phyloP scores from a whole-genome alignment of 441 rosid species.

The Pelargonium myrrhifolium region DNA sequence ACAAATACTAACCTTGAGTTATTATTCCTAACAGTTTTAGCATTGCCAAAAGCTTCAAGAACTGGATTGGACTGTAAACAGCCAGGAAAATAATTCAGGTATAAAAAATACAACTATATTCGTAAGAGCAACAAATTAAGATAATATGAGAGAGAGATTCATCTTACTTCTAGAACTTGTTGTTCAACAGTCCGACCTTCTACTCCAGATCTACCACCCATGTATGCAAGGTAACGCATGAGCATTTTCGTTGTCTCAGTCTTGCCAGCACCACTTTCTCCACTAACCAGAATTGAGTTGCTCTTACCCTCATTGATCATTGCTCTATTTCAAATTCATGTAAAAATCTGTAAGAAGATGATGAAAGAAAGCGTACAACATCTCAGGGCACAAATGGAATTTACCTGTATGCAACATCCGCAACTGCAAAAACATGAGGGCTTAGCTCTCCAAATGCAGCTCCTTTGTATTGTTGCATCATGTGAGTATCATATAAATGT shows the following conservation, averaged over 20 bases:
- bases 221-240: constrained; percentile 93
- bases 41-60: constrained; percentile 99
- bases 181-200: constrained; percentile 99
- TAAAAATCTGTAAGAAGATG: constrained; percentile 12
- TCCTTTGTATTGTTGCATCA: constrained; percentile 99
- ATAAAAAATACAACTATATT: background rate
- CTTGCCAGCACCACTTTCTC: constrained; percentile 99
- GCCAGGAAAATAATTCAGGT: constrained; percentile 22
- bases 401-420: constrained; percentile 92
- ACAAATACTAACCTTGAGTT: constrained; percentile 68
- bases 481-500: constrained; percentile 94
- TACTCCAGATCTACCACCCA: constrained; percentile 96
- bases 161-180: constrained; percentile 92
- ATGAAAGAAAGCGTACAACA: background rate
- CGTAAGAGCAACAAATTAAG: background rate
- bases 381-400: constrained; percentile 10
- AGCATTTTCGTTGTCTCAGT: constrained; percentile 99
- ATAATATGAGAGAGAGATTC: background rate
- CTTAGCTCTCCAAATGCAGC: constrained; percentile 96
- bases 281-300: constrained; percentile 97
- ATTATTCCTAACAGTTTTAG: constrained; percentile 95
- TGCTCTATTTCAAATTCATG: constrained; percentile 46
- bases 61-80: constrained; percentile 90
- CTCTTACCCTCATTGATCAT: constrained; percentile 97
- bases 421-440: constrained; percentile 98